Percentiles rank a stretch among this genome's conserved stretches.
Conservation (phyloP, 192 early-diverging fungal genomes). For the Coemansia sp. region DNA sequence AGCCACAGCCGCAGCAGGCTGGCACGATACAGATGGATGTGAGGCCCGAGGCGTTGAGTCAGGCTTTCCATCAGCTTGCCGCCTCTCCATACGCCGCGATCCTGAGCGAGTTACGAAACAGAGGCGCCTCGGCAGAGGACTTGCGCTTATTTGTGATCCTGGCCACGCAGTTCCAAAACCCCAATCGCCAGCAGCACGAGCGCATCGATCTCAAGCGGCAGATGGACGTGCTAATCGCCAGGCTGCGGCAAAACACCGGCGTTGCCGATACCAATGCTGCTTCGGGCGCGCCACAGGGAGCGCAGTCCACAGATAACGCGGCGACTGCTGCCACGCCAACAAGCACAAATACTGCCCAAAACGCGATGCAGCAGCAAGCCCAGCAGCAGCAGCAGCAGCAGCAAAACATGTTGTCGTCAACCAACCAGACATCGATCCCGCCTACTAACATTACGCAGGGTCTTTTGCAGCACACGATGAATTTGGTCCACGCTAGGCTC, state of each 20-base stretch:
- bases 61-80: neutral
- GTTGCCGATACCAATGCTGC: neutral
- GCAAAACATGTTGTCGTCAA: constrained; percentile 19
- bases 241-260: constrained; percentile 2
- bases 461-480: constrained; percentile 17
- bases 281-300: neutral
- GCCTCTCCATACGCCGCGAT: neutral
- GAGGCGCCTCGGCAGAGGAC: constrained; percentile 2
- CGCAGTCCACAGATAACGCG: constrained; percentile 3
- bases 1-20: neutral
- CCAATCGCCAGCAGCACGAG: neutral
- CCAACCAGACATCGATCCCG: constrained; percentile 12
- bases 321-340: neutral
- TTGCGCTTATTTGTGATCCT: neutral
- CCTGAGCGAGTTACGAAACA: neutral
- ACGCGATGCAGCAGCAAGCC: neutral
- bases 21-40: neutral
- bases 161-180: constrained; percentile 1
- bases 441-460: constrained; percentile 6
- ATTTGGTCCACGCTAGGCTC: constrained; percentile 12
- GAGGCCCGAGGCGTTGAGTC: neutral
- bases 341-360: neutral
- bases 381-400: constrained; percentile 6
- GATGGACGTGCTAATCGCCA: neutral
- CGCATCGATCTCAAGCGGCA: neutral